Conservation (phyloP, 768 basidiomycete species). For the Nevesoporus exiguus region DNA sequence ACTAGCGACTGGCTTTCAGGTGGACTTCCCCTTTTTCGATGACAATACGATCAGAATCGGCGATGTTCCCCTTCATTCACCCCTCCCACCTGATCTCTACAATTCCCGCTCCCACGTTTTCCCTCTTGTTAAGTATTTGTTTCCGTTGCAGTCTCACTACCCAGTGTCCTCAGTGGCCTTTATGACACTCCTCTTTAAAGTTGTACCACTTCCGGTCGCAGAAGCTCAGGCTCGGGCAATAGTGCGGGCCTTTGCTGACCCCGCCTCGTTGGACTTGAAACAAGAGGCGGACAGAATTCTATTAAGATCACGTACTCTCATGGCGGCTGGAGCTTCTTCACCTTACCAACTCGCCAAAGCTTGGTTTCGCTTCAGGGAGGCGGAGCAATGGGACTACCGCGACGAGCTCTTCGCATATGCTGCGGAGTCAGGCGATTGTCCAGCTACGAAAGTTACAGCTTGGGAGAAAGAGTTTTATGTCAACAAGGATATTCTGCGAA, state of each 20-base stretch:
- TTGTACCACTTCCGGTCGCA: slow-evolving; percentile 72
- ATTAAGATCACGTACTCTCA: slow-evolving; percentile 45
- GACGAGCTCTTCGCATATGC: slow-evolving; percentile 54
- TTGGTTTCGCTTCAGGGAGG: slow-evolving; percentile 52
- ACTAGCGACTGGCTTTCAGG: slow-evolving; percentile 74
- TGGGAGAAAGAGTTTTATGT: slow-evolving; percentile 62
- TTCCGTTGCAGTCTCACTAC: slow-evolving; percentile 51
- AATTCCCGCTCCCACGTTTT: slow-evolving; percentile 68
- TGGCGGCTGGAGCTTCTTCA: slow-evolving; percentile 30
- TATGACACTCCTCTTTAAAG: slow-evolving; percentile 53
- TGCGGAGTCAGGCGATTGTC: slow-evolving; percentile 28
- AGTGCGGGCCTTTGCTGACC: slow-evolving; percentile 51
- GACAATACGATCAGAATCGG: slow-evolving; percentile 33
- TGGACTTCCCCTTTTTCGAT: slow-evolving; percentile 60
- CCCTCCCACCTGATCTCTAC: slow-evolving; percentile 48
- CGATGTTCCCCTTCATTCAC: slow-evolving; percentile 44
- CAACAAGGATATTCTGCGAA: slow-evolving; percentile 45
- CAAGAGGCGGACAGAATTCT: slow-evolving; percentile 49
- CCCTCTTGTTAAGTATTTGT: slow-evolving; percentile 68
- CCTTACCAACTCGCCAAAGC: slow-evolving; percentile 43
- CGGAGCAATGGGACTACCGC: slow-evolving; percentile 67
- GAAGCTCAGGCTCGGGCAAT: slow-evolving; percentile 75
- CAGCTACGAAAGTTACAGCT: slow-evolving; percentile 36
- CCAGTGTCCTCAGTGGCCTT: slow-evolving; percentile 59
- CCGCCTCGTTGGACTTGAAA: slow-evolving; percentile 44